phyloP scores from a whole-genome alignment of 202 grass and related monocot species.

The Carex sylvatica region DNA sequence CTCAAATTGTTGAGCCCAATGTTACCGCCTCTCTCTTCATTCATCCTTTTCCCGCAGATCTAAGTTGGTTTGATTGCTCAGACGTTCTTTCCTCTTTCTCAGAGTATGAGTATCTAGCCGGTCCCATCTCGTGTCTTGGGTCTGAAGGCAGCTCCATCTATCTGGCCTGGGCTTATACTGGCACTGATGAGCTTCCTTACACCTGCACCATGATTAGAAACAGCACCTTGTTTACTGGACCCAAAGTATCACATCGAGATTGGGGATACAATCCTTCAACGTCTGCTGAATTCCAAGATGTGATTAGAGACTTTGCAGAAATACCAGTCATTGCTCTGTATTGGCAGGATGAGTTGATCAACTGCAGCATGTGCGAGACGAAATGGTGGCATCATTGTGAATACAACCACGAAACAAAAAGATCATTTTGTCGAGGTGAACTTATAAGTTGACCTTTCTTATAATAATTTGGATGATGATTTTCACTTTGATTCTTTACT shows the following conservation, averaged over 20 bases:
- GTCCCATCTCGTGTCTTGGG: constrained; percentile 32
- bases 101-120: not conserved
- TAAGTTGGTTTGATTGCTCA: not conserved
- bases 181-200: not conserved
- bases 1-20: constrained; percentile 19
- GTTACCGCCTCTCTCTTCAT: constrained; percentile 4
- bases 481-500: not conserved
- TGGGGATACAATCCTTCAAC: not conserved
- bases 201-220: not conserved
- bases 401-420: constrained; percentile 6
- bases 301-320: not conserved
- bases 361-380: not conserved
- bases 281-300: not conserved
- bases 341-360: not conserved
- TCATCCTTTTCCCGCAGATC: fast-evolving
- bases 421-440: constrained; percentile 17
- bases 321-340: constrained; percentile 6
- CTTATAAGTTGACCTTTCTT: not conserved
- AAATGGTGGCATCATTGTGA: not conserved
- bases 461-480: not conserved
- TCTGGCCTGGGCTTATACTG: not conserved
- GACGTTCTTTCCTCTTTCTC: not conserved
- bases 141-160: constrained; percentile 12
- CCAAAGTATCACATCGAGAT: not conserved
- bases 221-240: not conserved